Evolutionary conservation across 208 protist species (phyloP).

Genomic region (Leishmania aethiopica): DNA sequence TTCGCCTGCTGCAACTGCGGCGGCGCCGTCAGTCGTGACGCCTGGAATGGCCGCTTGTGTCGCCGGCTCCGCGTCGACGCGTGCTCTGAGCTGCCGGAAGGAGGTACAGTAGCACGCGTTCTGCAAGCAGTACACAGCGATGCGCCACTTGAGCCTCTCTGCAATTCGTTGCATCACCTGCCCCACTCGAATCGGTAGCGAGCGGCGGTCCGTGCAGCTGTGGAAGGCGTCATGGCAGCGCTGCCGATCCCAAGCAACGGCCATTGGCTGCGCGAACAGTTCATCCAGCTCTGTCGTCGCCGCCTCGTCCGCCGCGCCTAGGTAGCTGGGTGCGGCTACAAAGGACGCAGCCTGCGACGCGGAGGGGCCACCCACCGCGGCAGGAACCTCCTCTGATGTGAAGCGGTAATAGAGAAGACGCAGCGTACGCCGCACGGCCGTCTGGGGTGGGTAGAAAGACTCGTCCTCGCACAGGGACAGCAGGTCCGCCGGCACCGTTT

Average conservation of each 20-base stretch:
- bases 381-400: conserved; percentile 22
- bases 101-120: conserved; percentile 19
- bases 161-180: conserved; percentile 20
- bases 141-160: conserved; percentile 21
- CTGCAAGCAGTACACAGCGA: conserved; percentile 30
- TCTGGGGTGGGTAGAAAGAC: conserved; percentile 38
- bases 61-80: conserved; percentile 6
- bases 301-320: conserved; percentile 12
- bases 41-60: background rate
- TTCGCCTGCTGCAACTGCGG: background rate
- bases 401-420: conserved; percentile 42
- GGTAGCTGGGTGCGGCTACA: conserved; percentile 7
- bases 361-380: background rate
- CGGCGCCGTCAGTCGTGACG: background rate
- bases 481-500: conserved; percentile 57
- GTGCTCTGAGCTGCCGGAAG: conserved; percentile 13
- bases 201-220: conserved; percentile 17
- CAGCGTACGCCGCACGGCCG: conserved; percentile 50
- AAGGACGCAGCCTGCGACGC: background rate
- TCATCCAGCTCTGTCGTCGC: conserved; percentile 5
- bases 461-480: conserved; percentile 38
- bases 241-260: conserved; percentile 24
- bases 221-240: conserved; percentile 23
- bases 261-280: conserved; percentile 26
- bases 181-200: conserved; percentile 17